Conservation (phyloP, 768 basidiomycete species). For the Flagelloscypha sp. region DNA sequence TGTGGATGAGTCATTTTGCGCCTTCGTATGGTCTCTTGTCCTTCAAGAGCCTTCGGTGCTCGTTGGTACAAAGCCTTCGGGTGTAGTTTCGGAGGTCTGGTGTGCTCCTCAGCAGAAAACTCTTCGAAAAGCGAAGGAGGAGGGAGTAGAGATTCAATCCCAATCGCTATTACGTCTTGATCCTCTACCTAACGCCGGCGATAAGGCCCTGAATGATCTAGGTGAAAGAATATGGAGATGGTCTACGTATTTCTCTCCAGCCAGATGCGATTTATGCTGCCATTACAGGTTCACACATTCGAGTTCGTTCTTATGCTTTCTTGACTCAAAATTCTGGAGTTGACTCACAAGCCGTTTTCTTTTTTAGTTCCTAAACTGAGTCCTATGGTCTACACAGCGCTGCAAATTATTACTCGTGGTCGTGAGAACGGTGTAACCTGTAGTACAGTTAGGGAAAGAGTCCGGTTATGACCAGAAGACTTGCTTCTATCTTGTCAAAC, state of each 20-base stretch:
- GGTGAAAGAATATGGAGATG: conserved; percentile 46
- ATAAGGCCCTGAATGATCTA: conserved; percentile 51
- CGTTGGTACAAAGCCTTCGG: conserved; percentile 63
- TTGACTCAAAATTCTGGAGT: too few relatives aligned
- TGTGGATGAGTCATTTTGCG: conserved; percentile 66
- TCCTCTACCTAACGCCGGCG: conserved; percentile 46
- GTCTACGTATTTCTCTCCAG: conserved; percentile 67
- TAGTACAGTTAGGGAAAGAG: conserved; percentile 66
- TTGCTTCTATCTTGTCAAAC: conserved; percentile 78
- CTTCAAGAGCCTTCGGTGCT: conserved; percentile 66
- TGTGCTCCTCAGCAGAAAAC: conserved; percentile 70
- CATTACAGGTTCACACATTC: conserved; percentile 78
- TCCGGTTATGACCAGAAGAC: conserved; percentile 86
- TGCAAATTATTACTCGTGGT: conserved; percentile 80
- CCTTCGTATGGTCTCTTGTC: conserved; percentile 77
- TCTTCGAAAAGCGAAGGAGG: conserved; percentile 54
- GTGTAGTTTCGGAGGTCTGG: conserved; percentile 57
- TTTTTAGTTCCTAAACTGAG: conserved; percentile 69
- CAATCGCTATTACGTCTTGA: conserved; percentile 38
- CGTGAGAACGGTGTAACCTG: conserved; percentile 70
- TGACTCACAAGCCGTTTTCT: conserved; percentile 8
- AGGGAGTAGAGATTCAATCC: conserved; percentile 40
- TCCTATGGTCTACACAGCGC: conserved; percentile 75
- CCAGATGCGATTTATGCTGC: conserved; percentile 68
- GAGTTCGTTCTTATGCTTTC: conserved; percentile 37